Evolutionary conservation across 2,329 filamentous ascomycete species (phyloP).

Genomic region (Dactylella cylindrospora): DNA sequence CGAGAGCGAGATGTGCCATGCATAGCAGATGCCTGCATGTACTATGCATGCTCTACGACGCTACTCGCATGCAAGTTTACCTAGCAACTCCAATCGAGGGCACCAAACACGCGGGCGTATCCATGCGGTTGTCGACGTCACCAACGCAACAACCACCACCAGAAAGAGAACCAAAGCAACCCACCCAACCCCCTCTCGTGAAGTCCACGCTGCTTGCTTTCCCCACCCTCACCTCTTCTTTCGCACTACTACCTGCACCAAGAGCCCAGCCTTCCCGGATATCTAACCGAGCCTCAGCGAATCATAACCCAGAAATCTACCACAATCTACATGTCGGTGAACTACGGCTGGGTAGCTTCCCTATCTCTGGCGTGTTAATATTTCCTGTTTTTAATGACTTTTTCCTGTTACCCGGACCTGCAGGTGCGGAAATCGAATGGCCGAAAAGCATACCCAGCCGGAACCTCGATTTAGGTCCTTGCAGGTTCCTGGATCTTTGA

Average conservation of each 20-base stretch:
- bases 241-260: no score
- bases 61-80: conserved; percentile 15
- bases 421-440: conserved; percentile 6
- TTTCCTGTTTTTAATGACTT: conserved; percentile 20
- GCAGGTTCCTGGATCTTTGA: conserved; percentile 4
- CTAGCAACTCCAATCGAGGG: no score
- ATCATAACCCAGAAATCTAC: conserved; percentile 21
- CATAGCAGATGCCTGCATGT: no score
- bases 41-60: conserved; percentile 10
- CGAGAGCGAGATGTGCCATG: conserved; percentile 10
- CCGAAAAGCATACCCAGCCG: conserved; percentile 4
- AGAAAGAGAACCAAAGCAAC: no score
- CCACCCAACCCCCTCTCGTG: conserved; percentile 12
- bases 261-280: conserved; percentile 12
- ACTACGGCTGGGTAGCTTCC: conserved; percentile 11
- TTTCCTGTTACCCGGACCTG: conserved; percentile 30
- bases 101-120: no score
- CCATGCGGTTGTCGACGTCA: no score
- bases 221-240: conserved; percentile 15
- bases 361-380: conserved; percentile 1
- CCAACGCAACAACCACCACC: no score
- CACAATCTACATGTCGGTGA: conserved; percentile 12
- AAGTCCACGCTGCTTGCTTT: no score
- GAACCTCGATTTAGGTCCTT: conserved; percentile 23
- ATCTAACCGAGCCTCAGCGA: conserved; percentile 8